Evolutionary conservation across 768 basidiomycete genomes (phyloP), one percentile per base, ranked within the genome.

Genomic region (Antrodiella citrinella): DNA sequence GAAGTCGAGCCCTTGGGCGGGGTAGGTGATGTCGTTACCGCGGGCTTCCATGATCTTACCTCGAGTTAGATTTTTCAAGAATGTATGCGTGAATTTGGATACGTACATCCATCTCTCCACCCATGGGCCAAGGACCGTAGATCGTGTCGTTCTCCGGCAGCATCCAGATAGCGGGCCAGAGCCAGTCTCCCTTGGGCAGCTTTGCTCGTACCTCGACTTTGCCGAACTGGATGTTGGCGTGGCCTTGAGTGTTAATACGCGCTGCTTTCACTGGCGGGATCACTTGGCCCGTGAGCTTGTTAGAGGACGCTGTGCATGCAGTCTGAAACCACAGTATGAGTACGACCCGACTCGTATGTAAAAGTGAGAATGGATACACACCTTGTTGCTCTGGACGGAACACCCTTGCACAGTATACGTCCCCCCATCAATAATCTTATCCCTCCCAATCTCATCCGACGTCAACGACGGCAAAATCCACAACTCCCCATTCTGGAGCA

Each of bases 401-500:
- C 60, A 60, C 15, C 49, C 45, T 45, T 61, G 57, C n/a, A 75
- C 60, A 15, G 57, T 62, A 54, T 71, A 68, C 20, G 59, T 64
- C 1, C 53, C 58, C 18, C 74, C 75, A 57, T 76, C 58, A 51
- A 69, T 60, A 18, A 80, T 69, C 0, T 67, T 60, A 48, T 57
- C 47, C 0, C 58, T 65, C 5, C 71, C 69, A 57, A 80, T 63
- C 3, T 64, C 62, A 57, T 80, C 77, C 38, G 72, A 68, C 4
- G 80, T 81, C 52, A 82, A 70, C 5, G 81, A 82, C 9, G 81
- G 68, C 59, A 77, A 72, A 63, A 82, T 77, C 68, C 78, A 81
- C 26, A 82, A 69, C 49, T 73, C 62, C 7, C 73, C 72, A 61
- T 78, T 69, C 39, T 71, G 60, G 43, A 76, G 63, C 66, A 71